These are phyloP conservation scores for Fusarium redolens DNA, from an alignment of 2,329 filamentous ascomycete species.

Conservation along the genomic window DNA sequence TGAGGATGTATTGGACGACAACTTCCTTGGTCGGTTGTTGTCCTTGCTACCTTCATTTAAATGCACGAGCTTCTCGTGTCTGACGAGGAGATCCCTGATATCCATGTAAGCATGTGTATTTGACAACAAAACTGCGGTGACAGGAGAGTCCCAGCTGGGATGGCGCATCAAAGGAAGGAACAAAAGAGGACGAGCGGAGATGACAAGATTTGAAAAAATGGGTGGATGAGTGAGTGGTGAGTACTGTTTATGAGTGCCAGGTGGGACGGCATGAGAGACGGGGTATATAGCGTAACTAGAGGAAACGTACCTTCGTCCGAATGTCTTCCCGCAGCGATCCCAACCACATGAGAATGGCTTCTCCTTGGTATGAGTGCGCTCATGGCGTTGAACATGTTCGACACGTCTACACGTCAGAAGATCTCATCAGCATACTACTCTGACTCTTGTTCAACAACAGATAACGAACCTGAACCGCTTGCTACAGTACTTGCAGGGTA, in stretches of 20 bases:
- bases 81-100: constrained; percentile 71
- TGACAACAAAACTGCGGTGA: neutral
- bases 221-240: constrained; percentile 27
- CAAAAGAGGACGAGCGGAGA: neutral
- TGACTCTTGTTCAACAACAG: constrained; percentile 13
- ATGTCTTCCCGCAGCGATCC: constrained; percentile 71
- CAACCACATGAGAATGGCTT: constrained; percentile 71
- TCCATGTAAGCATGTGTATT: constrained; percentile 64
- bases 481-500: constrained; percentile 72
- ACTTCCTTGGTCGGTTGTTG: constrained; percentile 61
- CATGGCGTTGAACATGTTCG: constrained; percentile 73
- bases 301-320: constrained; percentile 68
- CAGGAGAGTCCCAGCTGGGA: neutral
- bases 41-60: constrained; percentile 70
- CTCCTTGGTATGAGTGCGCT: constrained; percentile 73
- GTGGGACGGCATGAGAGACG: constrained; percentile 33
- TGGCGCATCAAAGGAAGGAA: neutral
- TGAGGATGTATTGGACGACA: constrained; percentile 59
- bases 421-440: constrained; percentile 33
- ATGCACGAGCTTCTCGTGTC: constrained; percentile 73
- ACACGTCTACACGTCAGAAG: constrained; percentile 61
- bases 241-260: constrained; percentile 28
- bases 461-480: constrained; percentile 69
- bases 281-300: constrained; percentile 38
- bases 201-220: constrained; percentile 16